Base-by-base conservation (phyloP, 2,329 filamentous ascomycete species). In the Cercospora sp. region DNA sequence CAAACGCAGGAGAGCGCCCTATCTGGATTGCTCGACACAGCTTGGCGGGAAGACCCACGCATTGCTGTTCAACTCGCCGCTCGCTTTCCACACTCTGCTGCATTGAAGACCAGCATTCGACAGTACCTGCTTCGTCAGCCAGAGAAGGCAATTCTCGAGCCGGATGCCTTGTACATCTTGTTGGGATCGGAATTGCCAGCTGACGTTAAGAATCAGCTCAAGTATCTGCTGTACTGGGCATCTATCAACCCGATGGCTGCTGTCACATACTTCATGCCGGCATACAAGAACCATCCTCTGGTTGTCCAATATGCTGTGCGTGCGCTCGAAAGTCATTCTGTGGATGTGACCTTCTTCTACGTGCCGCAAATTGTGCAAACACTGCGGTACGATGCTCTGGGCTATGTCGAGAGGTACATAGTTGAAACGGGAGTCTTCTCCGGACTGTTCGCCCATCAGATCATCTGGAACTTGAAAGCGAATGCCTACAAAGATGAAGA, bases 401-500 rank as follows among this genome's bases (percentile, higher is more conserved):
- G 95, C 66, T 99, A 99, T 77, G 94, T 97, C 2, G 93, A 97
- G 80, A 88, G 94, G 55, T 99, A 97, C 77, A 98, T 99, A 65
- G 85, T 98, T 16, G 95, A 99, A 81, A 97, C 96, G 0, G 95
- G 94, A 1, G 94, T 96, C 75, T 94, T 97, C 77, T 98, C 95
- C n/a, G 95, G 98, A 79, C 83, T 98, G 8, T 99, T 99, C 80
- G 94, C 96, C 2, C 96, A 99, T 79, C 95, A 99, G 76, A 98
- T 99, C 73, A 99, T 99, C 77, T 99, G 96, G 95, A 99, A 99
- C 79, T 99, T 99, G 91, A 99, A 98, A 79, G 95, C 95, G 34
- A 99, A 99, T 79, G 92, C 94, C 1, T 99, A 92, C 85, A 99
- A 97, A 79, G 96, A 99, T 72, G 94, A 99, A 75, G 93, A 97